These are phyloP conservation scores for Rhizodiscina lignyota DNA, from an alignment of 495 filamentous ascomycete species.

Conservation along the genomic window DNA sequence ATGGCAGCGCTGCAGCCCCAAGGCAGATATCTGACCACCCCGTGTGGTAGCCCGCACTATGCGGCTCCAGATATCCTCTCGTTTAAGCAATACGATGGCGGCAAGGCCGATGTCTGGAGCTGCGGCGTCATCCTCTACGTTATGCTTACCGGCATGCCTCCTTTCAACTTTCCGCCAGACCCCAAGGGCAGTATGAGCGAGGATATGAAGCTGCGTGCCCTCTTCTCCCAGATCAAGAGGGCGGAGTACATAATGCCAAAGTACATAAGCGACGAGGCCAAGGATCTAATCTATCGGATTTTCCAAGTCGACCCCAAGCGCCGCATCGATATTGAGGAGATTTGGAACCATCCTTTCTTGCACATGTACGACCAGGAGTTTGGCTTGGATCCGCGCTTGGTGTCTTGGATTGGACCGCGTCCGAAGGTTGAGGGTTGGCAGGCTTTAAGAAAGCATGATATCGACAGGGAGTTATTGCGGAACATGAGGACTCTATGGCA, in stretches of 20 bases:
- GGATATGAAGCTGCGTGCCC: conserved; percentile 24
- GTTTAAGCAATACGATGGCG: conserved; percentile 56
- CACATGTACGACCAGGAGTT: conserved; percentile 48
- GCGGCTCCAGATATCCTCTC: conserved; percentile 81
- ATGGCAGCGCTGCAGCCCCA: conserved; percentile 88
- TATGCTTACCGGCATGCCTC: conserved; percentile 59
- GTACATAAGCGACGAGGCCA: conserved; percentile 50
- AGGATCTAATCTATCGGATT: conserved; percentile 60
- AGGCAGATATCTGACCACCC: conserved; percentile 58
- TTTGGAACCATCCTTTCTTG: conserved; percentile 73
- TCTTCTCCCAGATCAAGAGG: conserved; percentile 49
- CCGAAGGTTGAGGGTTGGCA: conserved; percentile 36
- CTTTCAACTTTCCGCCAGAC: conserved; percentile 35
- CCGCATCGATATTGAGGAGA: conserved; percentile 57
- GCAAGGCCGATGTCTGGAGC: conserved; percentile 83
- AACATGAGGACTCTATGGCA: conserved; percentile 85
- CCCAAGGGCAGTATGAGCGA: conserved; percentile 34
- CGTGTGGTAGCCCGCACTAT: conserved; percentile 93
- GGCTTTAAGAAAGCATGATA: conserved; percentile 33
- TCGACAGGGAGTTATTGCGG: conserved; percentile 63
- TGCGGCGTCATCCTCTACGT: conserved; percentile 83
- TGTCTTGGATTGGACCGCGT: conserved; percentile 38
- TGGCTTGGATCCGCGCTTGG: conserved; percentile 20
- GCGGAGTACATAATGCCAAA: conserved; percentile 58
- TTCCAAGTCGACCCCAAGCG: conserved; percentile 54